These are phyloP conservation scores for Rusavskia elegans DNA, from an alignment of 495 filamentous ascomycete species.

Conservation along the genomic window DNA sequence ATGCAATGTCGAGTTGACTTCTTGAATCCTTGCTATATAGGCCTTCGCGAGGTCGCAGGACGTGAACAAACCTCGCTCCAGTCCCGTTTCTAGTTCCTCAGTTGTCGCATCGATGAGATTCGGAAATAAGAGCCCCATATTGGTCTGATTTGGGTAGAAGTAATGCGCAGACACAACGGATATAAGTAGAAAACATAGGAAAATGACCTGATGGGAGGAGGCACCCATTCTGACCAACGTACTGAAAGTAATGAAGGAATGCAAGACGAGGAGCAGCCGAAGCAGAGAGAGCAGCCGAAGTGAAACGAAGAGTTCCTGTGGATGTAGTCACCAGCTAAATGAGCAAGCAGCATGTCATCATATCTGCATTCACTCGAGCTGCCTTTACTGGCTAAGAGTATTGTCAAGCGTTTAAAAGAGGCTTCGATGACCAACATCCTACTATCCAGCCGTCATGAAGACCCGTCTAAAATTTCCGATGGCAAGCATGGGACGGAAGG, in stretches of 20 bases:
- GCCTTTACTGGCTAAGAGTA: background rate
- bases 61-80: conserved; percentile 34
- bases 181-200: background rate
- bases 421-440: too few species aligned
- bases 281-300: background rate
- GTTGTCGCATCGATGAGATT: conserved; percentile 32
- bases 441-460: too few species aligned
- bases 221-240: background rate
- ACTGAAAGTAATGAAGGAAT: background rate
- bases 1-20: conserved; percentile 34
- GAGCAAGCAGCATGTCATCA: background rate
- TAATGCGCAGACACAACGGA: background rate
- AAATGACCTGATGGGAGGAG: background rate
- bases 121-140: conserved; percentile 14
- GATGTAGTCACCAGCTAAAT: background rate
- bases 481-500: too few species aligned
- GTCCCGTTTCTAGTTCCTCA: conserved; percentile 34
- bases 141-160: background rate
- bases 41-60: conserved; percentile 42
- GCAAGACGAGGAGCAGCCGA: too few species aligned
- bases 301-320: background rate
- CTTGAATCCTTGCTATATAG: conserved; percentile 34
- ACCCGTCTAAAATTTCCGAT: too few species aligned
- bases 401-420: too few species aligned
- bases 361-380: background rate